Evolutionary conservation across 352 stramenopile genomes (phyloP).

Genomic region (Phytophthora constricta): DNA sequence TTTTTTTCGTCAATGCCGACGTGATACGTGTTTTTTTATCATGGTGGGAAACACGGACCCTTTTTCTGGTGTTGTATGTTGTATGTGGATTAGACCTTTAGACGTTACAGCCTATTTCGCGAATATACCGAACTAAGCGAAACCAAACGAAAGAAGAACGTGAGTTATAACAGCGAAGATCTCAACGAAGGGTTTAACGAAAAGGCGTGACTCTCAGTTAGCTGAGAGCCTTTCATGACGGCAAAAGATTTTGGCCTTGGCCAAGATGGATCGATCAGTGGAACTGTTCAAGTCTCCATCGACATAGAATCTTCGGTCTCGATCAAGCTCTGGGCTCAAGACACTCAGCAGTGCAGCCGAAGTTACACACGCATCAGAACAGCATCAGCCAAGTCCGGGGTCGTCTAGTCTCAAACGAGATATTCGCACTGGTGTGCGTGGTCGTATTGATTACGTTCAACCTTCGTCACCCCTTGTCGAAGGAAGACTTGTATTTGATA

Average conservation of each 20-base stretch:
- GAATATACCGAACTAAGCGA: neutral
- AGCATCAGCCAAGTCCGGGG: neutral
- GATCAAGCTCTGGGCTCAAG: neutral
- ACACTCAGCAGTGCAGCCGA: neutral
- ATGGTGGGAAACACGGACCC: too few species aligned
- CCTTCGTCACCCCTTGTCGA: neutral
- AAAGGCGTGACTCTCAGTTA: neutral
- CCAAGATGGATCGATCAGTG: neutral
- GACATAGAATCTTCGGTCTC: neutral
- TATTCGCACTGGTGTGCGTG: neutral
- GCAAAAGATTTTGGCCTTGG: neutral
- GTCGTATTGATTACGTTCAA: neutral
- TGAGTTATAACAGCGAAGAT: neutral
- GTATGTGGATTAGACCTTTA: too few species aligned
- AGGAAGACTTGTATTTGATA: neutral
- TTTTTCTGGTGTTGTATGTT: too few species aligned
- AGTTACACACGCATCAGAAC: neutral
- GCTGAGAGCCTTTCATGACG: neutral
- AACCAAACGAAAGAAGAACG: neutral
- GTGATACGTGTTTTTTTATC: slow-evolving; percentile 15
- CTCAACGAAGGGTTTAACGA: too few species aligned
- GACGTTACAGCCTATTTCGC: neutral
- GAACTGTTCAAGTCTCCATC: neutral
- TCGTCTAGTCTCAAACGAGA: neutral
- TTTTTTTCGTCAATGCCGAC: slow-evolving; percentile 10